Evolutionary conservation across 257 asterid species (phyloP), one percentile per base, ranked within the genome.

Genomic region (Lithospermum erythrorhizon): DNA sequence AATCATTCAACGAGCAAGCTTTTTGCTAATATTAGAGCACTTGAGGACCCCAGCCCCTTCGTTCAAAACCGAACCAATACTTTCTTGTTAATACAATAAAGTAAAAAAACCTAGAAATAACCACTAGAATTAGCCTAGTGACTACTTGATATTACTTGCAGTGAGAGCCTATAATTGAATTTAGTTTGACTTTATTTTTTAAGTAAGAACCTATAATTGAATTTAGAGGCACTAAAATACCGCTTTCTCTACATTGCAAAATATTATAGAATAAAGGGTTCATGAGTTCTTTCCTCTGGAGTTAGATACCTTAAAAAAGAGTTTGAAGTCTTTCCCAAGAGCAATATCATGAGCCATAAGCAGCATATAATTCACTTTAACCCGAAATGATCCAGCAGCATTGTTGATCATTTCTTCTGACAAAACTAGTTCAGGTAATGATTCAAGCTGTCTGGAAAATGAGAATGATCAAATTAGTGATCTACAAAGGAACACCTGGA

Each of bases 341-440:
- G 95, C 81, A 68, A 91, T 86, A 78, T 91, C 97, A 71, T 91
- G 97, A 66, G 98, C 97, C 98, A 91, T 82, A 72, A 88, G 95
- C 68, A 91, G 84, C 89, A 86, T 69, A 72, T 81, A 89, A 73
- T 91, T 91, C 58, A 82, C 75, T 84, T 91, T 88, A 60, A 79
- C 94, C 72, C 95, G 97, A 70, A 91, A 91, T 55, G 97, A 88
- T 63, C 94, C 90, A 24, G 95, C 95, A 62, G 97, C 94, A 70
- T 76, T 88, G 73, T 81, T 83, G 65, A 91, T 84, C 95, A 91
- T 89, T 78, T 91, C 98, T 78, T 91, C 98, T 52, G 98, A 82
- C 67, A 91, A 73, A 68, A 86, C 87, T 65, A 91, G 78, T 74
- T 86, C 98, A 3, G 97, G 97, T 63, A 91, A 78, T 24, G 85